Evolutionary conservation across 192 early-diverging fungal genomes (phyloP), one percentile per base, ranked within the genome.

Genomic region (Coemansia asiatica): DNA sequence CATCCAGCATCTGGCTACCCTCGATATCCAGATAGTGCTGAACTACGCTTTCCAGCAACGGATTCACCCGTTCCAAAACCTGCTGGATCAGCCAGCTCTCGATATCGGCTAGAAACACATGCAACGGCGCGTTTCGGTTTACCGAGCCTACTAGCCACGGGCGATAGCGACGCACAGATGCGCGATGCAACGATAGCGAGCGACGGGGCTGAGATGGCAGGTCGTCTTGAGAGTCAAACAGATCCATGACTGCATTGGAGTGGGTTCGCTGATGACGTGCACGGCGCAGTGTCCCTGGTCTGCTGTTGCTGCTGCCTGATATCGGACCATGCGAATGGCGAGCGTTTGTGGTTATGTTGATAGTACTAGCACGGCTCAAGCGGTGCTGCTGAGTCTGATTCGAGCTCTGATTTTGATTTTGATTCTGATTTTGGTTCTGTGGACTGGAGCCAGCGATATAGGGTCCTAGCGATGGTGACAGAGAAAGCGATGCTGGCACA

Each of bases 11-110:
- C 48, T 75, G 72, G 66, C 73, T 81, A 18, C 61, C 70, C 57
- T 76, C 79, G 21, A 76, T 73, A 27, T 76, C 74, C 62, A 81
- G 33, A 19, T 81, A 73, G 10, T 76, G 79, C 67, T 81, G 79
- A 6, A 73, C 67, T 1, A 81, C 79, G 0, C 62, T 31, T 29
- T 81, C 79, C 7, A 81, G 57, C 60, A 81, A 27, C n/a, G 79
- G 79, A 28, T 76, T 81, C 46, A 76, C 61, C 18, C 74, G 69
- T 51, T 75, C 73, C 1, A 82, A 60, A 0, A 82, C 46, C 67
- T 82, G 79, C 61, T 82, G 74, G 12, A 82, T 82, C 51, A 82
- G 64, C 79, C 79, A 82, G 70, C 70, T 76, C 64, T 82, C 79
- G 4, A 69, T 67, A 5, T 76, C 74, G 0, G 79, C 74, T 23